Evolutionary conservation across 805 yeast genomes (phyloP), one percentile per base, ranked within the genome.

Genomic region (Yamadazyma akitaensis): DNA sequence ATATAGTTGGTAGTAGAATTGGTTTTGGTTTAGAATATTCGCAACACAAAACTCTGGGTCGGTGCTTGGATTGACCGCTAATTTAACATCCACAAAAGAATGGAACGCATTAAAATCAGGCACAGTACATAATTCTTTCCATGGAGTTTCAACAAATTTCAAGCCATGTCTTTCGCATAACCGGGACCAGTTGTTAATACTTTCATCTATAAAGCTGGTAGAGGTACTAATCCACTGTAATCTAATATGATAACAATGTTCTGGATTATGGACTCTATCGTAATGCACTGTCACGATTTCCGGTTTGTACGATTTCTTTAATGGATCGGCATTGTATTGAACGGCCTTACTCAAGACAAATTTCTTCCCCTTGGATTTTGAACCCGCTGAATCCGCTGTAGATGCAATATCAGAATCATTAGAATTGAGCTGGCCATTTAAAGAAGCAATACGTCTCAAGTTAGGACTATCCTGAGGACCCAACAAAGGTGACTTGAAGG

Each of bases 161-260:
- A 94, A 72, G 0, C 97, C 97, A 58, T 88, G 88, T 45, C 95
- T 65, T 49, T 89, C 96, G 56, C 96, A 88, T 40, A 84, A 71
- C 46, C 96, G 76, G 0, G 89, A 79, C 88, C 97, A 85, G 40
- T 80, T 56, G 24, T 50, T 58, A 13, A 63, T 58, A 6, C 64
- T 56, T 44, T 62, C 65, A 37, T 63, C 68, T 37, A 68, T 62
- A 44, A 67, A 66, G 59, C 86, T 87, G 2, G 96, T 85, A 0
- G 98, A 89, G 0, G 96, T 82, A 50, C 86, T 88, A 28, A 92
- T 68, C 99, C 99, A 94, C 61, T 94, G 97, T 12, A 92, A 63
- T 40, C 96, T 73, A 28, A 94, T 77, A 59, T 92, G 98, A 68
- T 84, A 94, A 60, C 97, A 91, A 57, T 91, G 96, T 54, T 87